Evolutionary conservation across 176 grass and related monocot species (phyloP).

Genomic region (Oryza coarctata): DNA sequence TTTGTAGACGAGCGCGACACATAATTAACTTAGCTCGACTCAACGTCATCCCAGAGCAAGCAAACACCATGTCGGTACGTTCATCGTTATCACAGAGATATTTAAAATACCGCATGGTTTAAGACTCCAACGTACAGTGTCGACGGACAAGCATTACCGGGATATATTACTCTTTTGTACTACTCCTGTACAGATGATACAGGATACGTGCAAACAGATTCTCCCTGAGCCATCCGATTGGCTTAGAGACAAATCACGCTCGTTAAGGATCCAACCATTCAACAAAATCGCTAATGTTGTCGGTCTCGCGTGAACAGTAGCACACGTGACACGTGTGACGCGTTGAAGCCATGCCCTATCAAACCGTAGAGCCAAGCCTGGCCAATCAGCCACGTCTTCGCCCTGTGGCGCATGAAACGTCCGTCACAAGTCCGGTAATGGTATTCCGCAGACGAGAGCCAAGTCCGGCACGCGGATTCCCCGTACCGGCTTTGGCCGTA

Average conservation of each 20-base stretch:
- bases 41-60: background rate
- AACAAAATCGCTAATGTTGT: background rate
- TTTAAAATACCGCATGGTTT: background rate
- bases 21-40: background rate
- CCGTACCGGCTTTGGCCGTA: conserved; percentile 19
- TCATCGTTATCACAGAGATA: background rate
- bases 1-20: background rate
- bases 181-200: background rate
- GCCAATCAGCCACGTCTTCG: background rate
- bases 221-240: no score
- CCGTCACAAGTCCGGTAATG: background rate
- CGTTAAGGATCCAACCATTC: background rate
- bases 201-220: background rate
- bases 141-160: background rate
- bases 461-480: conserved; percentile 27
- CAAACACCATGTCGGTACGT: background rate
- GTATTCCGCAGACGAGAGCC: conserved; percentile 15
- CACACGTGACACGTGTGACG: background rate
- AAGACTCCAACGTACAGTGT: background rate
- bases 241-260: background rate
- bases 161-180: background rate
- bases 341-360: background rate
- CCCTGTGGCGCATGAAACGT: background rate
- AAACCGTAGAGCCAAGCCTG: background rate
- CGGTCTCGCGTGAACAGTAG: background rate